These are phyloP conservation scores for Plantago ovata DNA, from an alignment of 257 asterid species.

Conservation along the genomic window DNA sequence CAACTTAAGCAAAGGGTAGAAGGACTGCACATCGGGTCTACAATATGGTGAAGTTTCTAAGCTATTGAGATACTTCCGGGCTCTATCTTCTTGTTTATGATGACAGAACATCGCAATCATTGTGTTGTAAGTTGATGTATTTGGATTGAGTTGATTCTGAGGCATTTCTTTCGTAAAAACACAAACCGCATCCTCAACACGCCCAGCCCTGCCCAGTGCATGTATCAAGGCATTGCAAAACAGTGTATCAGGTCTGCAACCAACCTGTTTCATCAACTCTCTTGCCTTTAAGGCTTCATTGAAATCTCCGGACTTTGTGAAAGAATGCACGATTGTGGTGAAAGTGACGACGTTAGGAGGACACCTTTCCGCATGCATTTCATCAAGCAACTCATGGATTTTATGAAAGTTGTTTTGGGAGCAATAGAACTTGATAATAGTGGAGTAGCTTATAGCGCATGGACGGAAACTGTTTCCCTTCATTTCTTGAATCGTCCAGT, in stretches of 20 bases:
- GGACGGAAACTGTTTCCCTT: conserved; percentile 68
- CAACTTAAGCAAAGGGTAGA: conserved; percentile 56
- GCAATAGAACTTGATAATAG: conserved; percentile 65
- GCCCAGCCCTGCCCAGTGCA: conserved; percentile 56
- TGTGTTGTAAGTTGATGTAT: conserved; percentile 71
- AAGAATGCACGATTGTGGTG: conserved; percentile 67
- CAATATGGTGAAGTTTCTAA: conserved; percentile 56
- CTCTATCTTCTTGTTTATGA: conserved; percentile 44
- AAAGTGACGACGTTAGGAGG: conserved; percentile 64
- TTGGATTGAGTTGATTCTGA: conserved; percentile 40
- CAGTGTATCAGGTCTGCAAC: conserved; percentile 63
- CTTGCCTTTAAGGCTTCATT: conserved; percentile 54
- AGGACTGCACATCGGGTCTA: conserved; percentile 79
- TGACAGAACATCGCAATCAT: conserved; percentile 82
- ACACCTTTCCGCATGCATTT: conserved; percentile 63
- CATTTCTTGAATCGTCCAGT: conserved; percentile 92
- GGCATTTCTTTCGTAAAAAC: conserved; percentile 59
- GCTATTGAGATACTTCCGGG: conserved; percentile 42
- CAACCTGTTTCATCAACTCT: conserved; percentile 52
- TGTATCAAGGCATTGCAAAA: conserved; percentile 74
- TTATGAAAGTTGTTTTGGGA: conserved; percentile 37
- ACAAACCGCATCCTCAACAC: conserved; percentile 40
- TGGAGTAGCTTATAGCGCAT: conserved; percentile 73
- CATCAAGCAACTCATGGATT: conserved; percentile 67
- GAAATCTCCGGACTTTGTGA: conserved; percentile 51